Evolutionary conservation across 768 basidiomycete genomes (phyloP).

Genomic region (Daedaleopsis sinensis): DNA sequence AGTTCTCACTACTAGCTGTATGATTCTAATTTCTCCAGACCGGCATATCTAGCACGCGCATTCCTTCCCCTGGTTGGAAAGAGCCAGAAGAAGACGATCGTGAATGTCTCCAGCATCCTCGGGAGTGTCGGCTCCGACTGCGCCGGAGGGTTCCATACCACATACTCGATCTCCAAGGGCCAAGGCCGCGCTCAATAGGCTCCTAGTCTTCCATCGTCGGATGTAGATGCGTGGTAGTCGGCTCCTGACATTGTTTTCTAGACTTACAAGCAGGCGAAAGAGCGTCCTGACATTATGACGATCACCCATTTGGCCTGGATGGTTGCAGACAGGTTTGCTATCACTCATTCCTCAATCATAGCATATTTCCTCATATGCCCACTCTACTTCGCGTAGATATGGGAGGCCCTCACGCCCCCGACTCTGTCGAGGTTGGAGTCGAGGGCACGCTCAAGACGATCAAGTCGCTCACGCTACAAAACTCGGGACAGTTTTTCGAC

Average conservation of each 20-base stretch:
- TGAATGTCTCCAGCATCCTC: constrained; percentile 34
- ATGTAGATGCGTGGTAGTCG: constrained; percentile 25
- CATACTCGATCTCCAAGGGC: constrained; percentile 40
- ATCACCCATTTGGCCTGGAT: constrained; percentile 16
- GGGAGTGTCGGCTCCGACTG: constrained; percentile 25
- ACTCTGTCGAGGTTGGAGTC: constrained; percentile 4
- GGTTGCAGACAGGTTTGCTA: constrained; percentile 19
- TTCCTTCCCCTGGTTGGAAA: constrained; percentile 38
- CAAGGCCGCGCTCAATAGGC: constrained; percentile 29
- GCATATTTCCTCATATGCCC: too few relatives aligned
- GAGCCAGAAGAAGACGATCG: constrained; percentile 34
- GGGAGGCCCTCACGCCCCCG: constrained; percentile 4
- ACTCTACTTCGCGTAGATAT: not conserved
- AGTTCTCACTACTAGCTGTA: too few relatives aligned
- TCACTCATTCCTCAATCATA: not conserved
- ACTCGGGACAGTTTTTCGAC: constrained; percentile 13
- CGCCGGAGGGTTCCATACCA: constrained; percentile 26
- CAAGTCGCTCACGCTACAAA: not conserved
- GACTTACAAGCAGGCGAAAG: constrained; percentile 21
- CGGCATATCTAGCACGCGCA: constrained; percentile 35
- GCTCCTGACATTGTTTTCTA: constrained; percentile 26
- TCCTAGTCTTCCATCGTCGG: too few relatives aligned
- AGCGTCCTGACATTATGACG: constrained; percentile 16
- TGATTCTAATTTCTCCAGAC: constrained; percentile 41
- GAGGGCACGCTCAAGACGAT: constrained; percentile 8